Percentiles rank a stretch among this genome's conserved stretches.
These are phyloP conservation scores for Quercus aquifolioides DNA, from an alignment of 306 rosid species.

Conservation along the genomic window DNA sequence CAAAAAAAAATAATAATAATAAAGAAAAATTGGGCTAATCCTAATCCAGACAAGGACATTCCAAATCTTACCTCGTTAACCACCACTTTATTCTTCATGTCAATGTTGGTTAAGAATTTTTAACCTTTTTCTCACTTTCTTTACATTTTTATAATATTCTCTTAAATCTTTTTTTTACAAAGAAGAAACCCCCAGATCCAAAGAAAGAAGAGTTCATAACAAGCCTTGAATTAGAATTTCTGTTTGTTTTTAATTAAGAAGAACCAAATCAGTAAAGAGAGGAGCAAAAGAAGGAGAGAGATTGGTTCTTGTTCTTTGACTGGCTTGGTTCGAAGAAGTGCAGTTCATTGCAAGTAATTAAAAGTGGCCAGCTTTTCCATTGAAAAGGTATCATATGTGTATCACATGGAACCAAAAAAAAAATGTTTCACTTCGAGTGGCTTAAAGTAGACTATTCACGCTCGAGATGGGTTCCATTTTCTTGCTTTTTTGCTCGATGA, in stretches of 20 bases:
- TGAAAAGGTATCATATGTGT: background rate
- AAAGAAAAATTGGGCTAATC: no score
- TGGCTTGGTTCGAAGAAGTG: background rate
- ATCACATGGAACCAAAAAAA: background rate
- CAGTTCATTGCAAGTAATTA: no score
- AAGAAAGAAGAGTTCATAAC: background rate
- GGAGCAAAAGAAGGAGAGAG: conserved; percentile 10
- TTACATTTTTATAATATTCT: conserved; percentile 24
- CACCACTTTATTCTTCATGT: conserved; percentile 41
- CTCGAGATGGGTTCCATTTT: background rate
- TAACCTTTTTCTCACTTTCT: conserved; percentile 7
- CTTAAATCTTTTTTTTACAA: background rate
- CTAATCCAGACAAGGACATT: conserved; percentile 26
- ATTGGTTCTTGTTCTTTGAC: background rate
- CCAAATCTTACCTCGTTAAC: conserved; percentile 35
- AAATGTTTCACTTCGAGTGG: background rate
- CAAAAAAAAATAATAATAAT: background rate
- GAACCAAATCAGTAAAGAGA: conserved; percentile 14
- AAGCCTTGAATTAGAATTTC: background rate
- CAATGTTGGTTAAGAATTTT: conserved; percentile 20
- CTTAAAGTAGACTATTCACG: background rate
- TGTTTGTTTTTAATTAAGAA: background rate
- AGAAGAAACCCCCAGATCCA: conserved; percentile 12
- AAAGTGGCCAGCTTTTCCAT: background rate
- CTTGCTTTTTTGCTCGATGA: background rate